Conservation (phyloP, 2,329 filamentous ascomycete species). For the Bipolaris gigantea region DNA sequence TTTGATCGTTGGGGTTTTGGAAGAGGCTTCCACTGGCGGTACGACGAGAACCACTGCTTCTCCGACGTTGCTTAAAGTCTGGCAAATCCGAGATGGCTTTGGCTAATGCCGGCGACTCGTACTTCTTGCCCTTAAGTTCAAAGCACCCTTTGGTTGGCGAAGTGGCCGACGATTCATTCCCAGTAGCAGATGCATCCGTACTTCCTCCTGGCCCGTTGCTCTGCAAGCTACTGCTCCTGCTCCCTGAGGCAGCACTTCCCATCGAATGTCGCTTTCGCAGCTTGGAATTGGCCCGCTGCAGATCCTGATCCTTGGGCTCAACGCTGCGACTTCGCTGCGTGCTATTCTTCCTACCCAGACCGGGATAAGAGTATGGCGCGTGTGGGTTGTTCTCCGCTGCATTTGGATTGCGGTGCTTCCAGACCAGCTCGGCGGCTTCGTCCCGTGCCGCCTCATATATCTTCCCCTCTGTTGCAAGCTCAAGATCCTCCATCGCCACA, state of each 20-base stretch:
- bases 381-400: slow-evolving; percentile 62
- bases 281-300: slow-evolving; percentile 40
- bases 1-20: slow-evolving; percentile 71
- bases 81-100: slow-evolving; percentile 34
- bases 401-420: slow-evolving; percentile 71
- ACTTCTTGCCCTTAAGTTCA: slow-evolving; percentile 16
- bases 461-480: slow-evolving; percentile 64
- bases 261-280: slow-evolving; percentile 43
- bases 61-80: slow-evolving; percentile 48
- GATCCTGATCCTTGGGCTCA: slow-evolving; percentile 34
- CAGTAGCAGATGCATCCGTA: slow-evolving; percentile 25
- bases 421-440: slow-evolving; percentile 78
- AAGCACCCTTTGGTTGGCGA: slow-evolving; percentile 12
- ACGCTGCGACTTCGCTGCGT: slow-evolving; percentile 60
- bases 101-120: slow-evolving; percentile 41
- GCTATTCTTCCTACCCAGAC: slow-evolving; percentile 66
- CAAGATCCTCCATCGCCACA: slow-evolving; percentile 73
- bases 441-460: slow-evolving; percentile 72
- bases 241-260: slow-evolving; percentile 36
- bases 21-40: slow-evolving; percentile 73
- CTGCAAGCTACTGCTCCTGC: slow-evolving; percentile 45
- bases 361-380: slow-evolving; percentile 58
- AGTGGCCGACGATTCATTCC: background rate
- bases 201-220: slow-evolving; percentile 42
- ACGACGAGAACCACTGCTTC: slow-evolving; percentile 67